Evolutionary conservation across 257 asterid genomes (phyloP).

Genomic region (Penstemon davidsonii): DNA sequence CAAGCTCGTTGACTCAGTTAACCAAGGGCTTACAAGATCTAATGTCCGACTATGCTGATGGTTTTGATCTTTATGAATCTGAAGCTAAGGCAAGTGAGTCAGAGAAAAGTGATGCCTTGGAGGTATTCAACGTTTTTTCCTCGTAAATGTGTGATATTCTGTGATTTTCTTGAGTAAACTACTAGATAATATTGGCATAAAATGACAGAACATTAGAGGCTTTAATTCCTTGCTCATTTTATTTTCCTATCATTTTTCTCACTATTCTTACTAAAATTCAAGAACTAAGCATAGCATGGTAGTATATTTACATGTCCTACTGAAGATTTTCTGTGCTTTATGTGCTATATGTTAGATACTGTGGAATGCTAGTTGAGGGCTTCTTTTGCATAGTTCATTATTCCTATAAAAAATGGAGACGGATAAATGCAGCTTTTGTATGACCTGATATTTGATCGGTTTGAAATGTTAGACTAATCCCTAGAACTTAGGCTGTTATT

Average conservation of each 20-base stretch:
- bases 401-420: slow-evolving; percentile 7
- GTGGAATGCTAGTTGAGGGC: background rate
- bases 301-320: background rate
- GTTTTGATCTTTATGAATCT: slow-evolving; percentile 56
- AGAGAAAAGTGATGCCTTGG: slow-evolving; percentile 88
- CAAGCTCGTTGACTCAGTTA: slow-evolving; percentile 68
- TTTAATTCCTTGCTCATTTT: no score
- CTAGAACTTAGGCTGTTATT: slow-evolving; percentile 14
- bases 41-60: slow-evolving; percentile 60
- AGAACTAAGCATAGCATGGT: no score
- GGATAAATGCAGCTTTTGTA: slow-evolving; percentile 1
- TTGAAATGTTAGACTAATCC: slow-evolving; percentile 1
- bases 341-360: slow-evolving; percentile 13
- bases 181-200: no score
- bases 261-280: no score
- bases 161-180: no score
- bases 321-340: slow-evolving; percentile 1
- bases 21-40: slow-evolving; percentile 62
- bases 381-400: slow-evolving; percentile 5
- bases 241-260: no score
- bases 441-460: slow-evolving; percentile 16
- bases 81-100: slow-evolving; percentile 66
- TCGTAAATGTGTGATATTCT: background rate
- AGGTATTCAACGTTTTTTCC: slow-evolving; percentile 50
- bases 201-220: no score